Percentiles rank a stretch among this genome's conserved stretches.
Conservation (phyloP, 345 rosid species). For the Lumnitzera racemosa region DNA sequence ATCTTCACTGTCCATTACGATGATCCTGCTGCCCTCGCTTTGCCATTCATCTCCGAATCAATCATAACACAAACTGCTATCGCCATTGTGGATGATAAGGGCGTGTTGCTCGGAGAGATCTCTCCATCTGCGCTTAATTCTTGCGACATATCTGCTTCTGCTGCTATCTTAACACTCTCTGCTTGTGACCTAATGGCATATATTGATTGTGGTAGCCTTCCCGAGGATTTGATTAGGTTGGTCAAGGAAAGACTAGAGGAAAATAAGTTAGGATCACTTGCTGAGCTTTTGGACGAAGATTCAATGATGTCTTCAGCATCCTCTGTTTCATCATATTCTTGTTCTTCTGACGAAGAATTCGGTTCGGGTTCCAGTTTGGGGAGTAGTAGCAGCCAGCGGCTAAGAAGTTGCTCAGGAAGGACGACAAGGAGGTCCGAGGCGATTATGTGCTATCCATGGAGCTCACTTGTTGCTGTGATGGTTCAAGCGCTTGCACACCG, state of each 20-base stretch:
- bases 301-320: constrained; percentile 17
- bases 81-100: constrained; percentile 32
- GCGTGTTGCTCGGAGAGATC: constrained; percentile 41
- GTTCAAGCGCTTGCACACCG: constrained; percentile 58
- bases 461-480: constrained; percentile 57
- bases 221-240: constrained; percentile 29
- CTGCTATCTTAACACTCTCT: constrained; percentile 45
- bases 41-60: constrained; percentile 31
- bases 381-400: constrained; percentile 9
- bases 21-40: constrained; percentile 29
- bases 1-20: constrained; percentile 32
- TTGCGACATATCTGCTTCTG: constrained; percentile 32
- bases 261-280: constrained; percentile 22
- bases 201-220: constrained; percentile 39
- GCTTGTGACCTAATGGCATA: constrained; percentile 54
- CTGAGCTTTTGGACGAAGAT: constrained; percentile 43
- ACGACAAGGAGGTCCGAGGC: constrained; percentile 28
- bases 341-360: constrained; percentile 44
- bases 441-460: constrained; percentile 44
- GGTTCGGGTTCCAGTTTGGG: constrained; percentile 6
- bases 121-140: constrained; percentile 36
- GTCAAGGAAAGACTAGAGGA: constrained; percentile 40
- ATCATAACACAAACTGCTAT: constrained; percentile 36
- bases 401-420: constrained; percentile 20
- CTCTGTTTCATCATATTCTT: constrained; percentile 14